phyloP scores from a whole-genome alignment of 257 asterid species.

The Sherardia arvensis region DNA sequence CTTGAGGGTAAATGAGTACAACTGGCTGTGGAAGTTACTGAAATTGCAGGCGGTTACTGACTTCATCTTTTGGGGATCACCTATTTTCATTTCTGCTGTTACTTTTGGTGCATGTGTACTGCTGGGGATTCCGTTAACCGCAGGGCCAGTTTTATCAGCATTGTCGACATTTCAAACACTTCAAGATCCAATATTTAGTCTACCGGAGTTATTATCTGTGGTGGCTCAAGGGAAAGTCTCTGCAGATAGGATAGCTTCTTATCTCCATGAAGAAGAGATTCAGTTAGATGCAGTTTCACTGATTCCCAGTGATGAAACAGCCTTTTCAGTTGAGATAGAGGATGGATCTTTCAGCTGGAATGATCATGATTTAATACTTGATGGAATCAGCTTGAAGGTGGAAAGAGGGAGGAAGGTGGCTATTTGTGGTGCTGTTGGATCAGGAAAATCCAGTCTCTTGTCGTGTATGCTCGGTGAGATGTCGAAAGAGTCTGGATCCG shows the following conservation, averaged over 20 bases:
- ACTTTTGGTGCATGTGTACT: slow-evolving; percentile 80
- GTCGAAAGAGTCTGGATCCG: slow-evolving; percentile 58
- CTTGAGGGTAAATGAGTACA: slow-evolving; percentile 49
- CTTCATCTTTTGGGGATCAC: slow-evolving; percentile 90
- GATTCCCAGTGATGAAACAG: slow-evolving; percentile 31
- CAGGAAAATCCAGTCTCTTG: slow-evolving; percentile 89
- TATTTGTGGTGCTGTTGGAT: slow-evolving; percentile 89
- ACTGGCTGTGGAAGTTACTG: slow-evolving; percentile 81
- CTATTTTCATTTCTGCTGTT: slow-evolving; percentile 66
- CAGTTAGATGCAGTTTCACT: slow-evolving; percentile 43
- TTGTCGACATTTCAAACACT: slow-evolving; percentile 91
- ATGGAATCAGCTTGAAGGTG: slow-evolving; percentile 44
- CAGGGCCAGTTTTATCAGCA: slow-evolving; percentile 82
- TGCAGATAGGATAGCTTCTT: slow-evolving; percentile 75
- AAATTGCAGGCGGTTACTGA: slow-evolving; percentile 49
- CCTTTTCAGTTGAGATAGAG: slow-evolving; percentile 49
- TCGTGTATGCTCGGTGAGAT: slow-evolving; percentile 88
- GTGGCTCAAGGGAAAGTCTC: slow-evolving; percentile 94
- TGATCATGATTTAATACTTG: slow-evolving; percentile 39
- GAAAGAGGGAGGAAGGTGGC: slow-evolving; percentile 91
- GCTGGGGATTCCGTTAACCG: slow-evolving; percentile 90
- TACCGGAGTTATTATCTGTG: slow-evolving; percentile 73
- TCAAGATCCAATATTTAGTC: slow-evolving; percentile 87
- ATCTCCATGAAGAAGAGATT: slow-evolving; percentile 72
- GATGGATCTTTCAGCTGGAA: slow-evolving; percentile 71